Percentiles rank a stretch among this genome's conserved stretches.
Evolutionary conservation across 2,329 filamentous ascomycete genomes (phyloP).

Genomic region (Dryadomyces sulphureus): DNA sequence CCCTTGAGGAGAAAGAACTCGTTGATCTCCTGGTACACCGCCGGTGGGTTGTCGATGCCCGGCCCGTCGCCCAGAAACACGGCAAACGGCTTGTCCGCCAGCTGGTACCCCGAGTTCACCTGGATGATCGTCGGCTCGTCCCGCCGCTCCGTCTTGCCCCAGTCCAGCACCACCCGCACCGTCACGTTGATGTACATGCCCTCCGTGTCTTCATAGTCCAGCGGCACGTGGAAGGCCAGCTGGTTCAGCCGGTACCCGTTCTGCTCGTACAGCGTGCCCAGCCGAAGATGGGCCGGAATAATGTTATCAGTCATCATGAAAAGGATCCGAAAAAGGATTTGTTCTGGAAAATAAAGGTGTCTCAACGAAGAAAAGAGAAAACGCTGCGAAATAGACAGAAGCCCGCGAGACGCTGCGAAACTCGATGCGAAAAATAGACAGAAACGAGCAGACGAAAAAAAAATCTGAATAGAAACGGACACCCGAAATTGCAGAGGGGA

Average conservation of each 20-base stretch:
- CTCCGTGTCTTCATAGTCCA: conserved; percentile 3
- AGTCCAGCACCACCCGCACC: neutral
- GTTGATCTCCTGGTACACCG: conserved; percentile 25
- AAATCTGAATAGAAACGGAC: no score
- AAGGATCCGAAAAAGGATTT: neutral
- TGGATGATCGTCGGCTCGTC: neutral
- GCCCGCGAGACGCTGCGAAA: no score
- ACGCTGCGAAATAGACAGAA: no score
- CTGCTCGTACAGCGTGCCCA: neutral
- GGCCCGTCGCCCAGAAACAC: conserved; percentile 58
- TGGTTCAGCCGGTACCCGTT: neutral
- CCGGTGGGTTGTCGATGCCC: conserved; percentile 32
- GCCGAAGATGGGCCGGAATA: neutral
- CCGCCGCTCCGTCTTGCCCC: neutral
- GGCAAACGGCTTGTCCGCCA: conserved; percentile 11
- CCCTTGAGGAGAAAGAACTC: conserved; percentile 47
- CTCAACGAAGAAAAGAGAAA: no score
- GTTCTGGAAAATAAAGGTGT: no score
- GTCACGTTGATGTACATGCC: neutral
- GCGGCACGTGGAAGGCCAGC: conserved; percentile 6
- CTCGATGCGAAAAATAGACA: no score
- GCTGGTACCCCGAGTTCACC: neutral
- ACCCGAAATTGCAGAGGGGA: no score
- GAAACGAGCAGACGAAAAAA: no score
- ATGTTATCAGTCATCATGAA: neutral